These are phyloP conservation scores for Diaporthe vexans DNA, from an alignment of 2,329 filamentous ascomycete species.

Conservation along the genomic window DNA sequence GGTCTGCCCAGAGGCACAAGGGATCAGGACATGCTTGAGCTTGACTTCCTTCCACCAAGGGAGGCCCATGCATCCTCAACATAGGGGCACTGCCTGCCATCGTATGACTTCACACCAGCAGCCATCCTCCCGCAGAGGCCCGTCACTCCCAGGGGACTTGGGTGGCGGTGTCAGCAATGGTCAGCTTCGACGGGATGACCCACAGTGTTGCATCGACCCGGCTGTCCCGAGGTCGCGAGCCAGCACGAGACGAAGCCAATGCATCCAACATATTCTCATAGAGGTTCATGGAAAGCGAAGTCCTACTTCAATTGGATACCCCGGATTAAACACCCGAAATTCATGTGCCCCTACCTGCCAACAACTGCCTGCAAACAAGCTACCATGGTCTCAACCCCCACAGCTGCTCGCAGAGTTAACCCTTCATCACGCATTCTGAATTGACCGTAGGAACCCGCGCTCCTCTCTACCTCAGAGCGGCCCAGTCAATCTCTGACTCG, in stretches of 20 bases:
- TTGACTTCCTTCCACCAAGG: not conserved
- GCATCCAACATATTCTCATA: not conserved
- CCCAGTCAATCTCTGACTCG: not conserved
- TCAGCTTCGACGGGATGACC: slow-evolving; percentile 9
- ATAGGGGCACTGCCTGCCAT: not conserved
- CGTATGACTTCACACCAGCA: not conserved
- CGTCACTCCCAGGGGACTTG: not conserved
- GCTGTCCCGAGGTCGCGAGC: not conserved
- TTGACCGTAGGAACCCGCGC: not conserved
- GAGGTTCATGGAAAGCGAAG: not conserved
- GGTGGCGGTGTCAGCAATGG: not conserved
- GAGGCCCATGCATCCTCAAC: not conserved
- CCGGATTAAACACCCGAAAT: not conserved
- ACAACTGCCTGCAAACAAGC: too few species aligned
- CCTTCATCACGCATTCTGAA: not conserved
- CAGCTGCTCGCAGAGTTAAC: too few species aligned
- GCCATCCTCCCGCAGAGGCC: too few species aligned
- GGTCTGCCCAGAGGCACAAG: not conserved
- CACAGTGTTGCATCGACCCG: not conserved
- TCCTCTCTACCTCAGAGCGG: not conserved
- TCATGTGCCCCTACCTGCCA: too few species aligned
- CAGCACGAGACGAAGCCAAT: not conserved
- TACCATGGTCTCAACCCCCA: too few species aligned
- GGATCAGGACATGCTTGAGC: not conserved
- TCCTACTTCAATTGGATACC: not conserved